phyloP scores from a whole-genome alignment of 371 early-diverging fungal genomes.

The Haplosporangium sp. region DNA sequence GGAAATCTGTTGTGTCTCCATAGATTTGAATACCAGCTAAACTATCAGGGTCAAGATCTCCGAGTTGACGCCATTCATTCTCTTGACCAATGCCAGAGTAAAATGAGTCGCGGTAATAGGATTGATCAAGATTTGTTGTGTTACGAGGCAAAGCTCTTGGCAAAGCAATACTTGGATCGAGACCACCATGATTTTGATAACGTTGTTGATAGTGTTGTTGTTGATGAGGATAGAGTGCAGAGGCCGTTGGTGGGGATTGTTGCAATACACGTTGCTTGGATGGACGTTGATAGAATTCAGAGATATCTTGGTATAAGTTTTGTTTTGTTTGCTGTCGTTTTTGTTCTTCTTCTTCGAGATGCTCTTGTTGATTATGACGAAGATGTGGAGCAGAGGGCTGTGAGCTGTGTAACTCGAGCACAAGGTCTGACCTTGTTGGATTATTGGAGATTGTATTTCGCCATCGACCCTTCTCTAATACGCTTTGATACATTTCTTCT shows the following conservation, averaged over 20 bases:
- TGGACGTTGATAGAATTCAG: not conserved
- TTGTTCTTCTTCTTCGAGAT: not conserved
- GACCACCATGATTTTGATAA: constrained; percentile 14
- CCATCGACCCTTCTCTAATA: constrained; percentile 23
- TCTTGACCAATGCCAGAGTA: constrained; percentile 46
- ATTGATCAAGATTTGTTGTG: constrained; percentile 12
- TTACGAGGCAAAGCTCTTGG: constrained; percentile 42
- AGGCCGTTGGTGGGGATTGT: constrained; percentile 2
- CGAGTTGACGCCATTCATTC: constrained; percentile 46
- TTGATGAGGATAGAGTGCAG: constrained; percentile 8
- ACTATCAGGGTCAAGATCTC: constrained; percentile 40
- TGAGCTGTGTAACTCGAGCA: constrained; percentile 23
- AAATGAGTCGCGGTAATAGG: constrained; percentile 37
- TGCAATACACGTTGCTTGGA: not conserved
- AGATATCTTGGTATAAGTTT: not conserved
- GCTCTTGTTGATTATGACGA: constrained; percentile 11
- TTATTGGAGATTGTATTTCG: constrained; percentile 6
- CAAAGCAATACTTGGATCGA: constrained; percentile 45
- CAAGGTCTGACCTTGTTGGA: constrained; percentile 20
- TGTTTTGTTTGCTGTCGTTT: constrained; percentile 5
- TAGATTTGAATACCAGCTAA: constrained; percentile 40
- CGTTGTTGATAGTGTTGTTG: constrained; percentile 10
- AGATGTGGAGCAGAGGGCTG: constrained; percentile 15
- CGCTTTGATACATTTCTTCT: constrained; percentile 21
- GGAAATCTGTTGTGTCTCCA: constrained; percentile 27